Base-by-base conservation (phyloP, 495 filamentous ascomycete species). In the Chaetomium tenue region DNA sequence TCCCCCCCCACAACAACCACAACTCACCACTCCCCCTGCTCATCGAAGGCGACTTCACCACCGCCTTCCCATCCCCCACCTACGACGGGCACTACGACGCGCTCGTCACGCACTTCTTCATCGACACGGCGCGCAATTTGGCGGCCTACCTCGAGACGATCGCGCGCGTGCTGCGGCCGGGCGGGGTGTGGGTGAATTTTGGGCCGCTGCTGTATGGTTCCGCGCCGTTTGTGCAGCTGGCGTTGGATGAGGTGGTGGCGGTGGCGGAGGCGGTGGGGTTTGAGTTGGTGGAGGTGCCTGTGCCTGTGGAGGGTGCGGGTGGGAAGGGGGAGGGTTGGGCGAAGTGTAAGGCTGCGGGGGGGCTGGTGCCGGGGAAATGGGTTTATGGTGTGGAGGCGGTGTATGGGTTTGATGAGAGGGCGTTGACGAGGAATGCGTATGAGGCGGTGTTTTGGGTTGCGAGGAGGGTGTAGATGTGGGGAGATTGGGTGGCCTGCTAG, bases 101-200 rank as follows among this genome's bases (percentile, higher is more conserved):
- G 5, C 67, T 81, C 5, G 76, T 80, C 0, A 80, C 80, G 0
- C 70, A 82, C 26, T 83, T 83, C 68, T 82, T 83, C 70, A 78
- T 83, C 61, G 80, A 83, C 67, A 83, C 80, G 8, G 80, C 80
- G 1, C 72, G 76, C 16, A 81, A 82, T 54, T 63, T 82, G 6
- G 67, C 78, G 40, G 64, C 68, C 12, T 83, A 82, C 60, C 63
- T 82, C 3, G 75, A 78, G 48, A 81, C 70, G 2, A 81, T 82
- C 30, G 68, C 72, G 33, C 70, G 70, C 5, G 28, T 78, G 3
- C 75, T 83, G 7, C 66, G 65, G 23, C 72, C 74, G 9, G 76
- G 75, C 1, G 80, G 81, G 2, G 46, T 68, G 22, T 82, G 80
- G 81, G 70, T 83, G 46, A 83, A 83, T 54, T 72, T 79, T 0